Evolutionary conservation across 192 early-diverging fungal species (phyloP).

Genomic region (Podila verticillata): DNA sequence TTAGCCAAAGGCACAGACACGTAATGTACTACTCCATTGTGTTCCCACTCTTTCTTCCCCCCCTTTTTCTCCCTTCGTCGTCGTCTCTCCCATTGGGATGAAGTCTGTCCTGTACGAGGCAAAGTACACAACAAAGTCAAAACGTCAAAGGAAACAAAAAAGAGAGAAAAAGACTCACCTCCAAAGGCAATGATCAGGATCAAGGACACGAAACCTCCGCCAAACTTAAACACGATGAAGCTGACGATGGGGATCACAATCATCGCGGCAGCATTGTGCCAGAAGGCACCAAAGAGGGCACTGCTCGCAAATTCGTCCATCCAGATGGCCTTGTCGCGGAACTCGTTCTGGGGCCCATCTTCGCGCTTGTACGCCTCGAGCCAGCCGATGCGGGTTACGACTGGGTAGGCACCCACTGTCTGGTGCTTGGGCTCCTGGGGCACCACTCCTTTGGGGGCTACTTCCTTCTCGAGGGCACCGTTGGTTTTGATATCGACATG

Average conservation of each 20-base stretch:
- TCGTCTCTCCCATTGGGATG: not conserved
- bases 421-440: conserved; percentile 16
- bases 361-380: conserved; percentile 41
- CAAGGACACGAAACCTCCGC: conserved; percentile 43
- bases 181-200: conserved; percentile 49
- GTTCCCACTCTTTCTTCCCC: not conserved
- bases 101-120: too few relatives aligned
- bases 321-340: conserved; percentile 49
- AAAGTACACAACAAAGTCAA: too few relatives aligned
- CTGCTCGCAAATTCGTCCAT: conserved; percentile 51
- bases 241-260: conserved; percentile 35
- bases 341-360: conserved; percentile 40
- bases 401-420: conserved; percentile 31
- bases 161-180: conserved; percentile 5
- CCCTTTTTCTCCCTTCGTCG: not conserved
- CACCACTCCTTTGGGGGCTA: conserved; percentile 1
- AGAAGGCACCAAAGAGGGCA: conserved; percentile 44
- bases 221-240: conserved; percentile 35
- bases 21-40: too few relatives aligned
- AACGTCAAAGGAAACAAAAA: not conserved
- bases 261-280: conserved; percentile 41
- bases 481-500: not conserved
- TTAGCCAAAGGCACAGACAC: too few relatives aligned
- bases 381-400: conserved; percentile 35
- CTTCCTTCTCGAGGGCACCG: not conserved